Evolutionary conservation across 192 early-diverging fungal species (phyloP).

Genomic region (Coemansia sp.): DNA sequence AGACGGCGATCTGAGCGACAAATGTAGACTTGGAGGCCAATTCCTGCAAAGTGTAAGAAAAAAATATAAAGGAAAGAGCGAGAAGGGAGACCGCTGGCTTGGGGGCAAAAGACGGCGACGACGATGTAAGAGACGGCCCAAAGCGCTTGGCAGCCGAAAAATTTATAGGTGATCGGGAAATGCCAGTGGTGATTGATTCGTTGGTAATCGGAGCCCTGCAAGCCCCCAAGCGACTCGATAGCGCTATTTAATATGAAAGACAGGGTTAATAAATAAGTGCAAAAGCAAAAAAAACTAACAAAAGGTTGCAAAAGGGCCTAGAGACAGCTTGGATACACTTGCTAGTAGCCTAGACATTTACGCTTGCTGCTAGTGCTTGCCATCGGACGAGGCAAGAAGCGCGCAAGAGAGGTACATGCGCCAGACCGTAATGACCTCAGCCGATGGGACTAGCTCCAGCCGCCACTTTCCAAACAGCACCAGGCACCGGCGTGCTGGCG

Average conservation of each 20-base stretch:
- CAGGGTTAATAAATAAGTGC: too few relatives aligned
- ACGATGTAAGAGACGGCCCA: background rate
- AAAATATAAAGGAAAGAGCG: background rate
- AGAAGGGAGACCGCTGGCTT: background rate
- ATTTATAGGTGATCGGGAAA: too few relatives aligned
- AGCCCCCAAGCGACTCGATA: too few relatives aligned
- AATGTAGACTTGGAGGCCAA: background rate
- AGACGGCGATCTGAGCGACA: background rate
- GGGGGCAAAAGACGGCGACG: background rate
- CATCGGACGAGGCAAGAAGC: conserved; percentile 34
- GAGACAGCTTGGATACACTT: background rate
- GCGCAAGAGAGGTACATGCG: conserved; percentile 57
- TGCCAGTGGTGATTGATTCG: too few relatives aligned
- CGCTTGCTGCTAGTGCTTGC: conserved; percentile 10
- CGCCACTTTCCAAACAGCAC: conserved; percentile 43
- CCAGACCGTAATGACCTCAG: conserved; percentile 49
- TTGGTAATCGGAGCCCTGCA: too few relatives aligned
- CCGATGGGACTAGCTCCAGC: conserved; percentile 36
- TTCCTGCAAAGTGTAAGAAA: background rate
- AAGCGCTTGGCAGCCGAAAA: too few relatives aligned
- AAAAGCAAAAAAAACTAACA: too few relatives aligned
- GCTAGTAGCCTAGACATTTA: too few relatives aligned
- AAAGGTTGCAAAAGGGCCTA: background rate
- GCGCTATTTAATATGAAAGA: too few relatives aligned
- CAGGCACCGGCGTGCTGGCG: conserved; percentile 35